phyloP scores from a whole-genome alignment of 1,139 yeast genomes.

The Candida sojae region DNA sequence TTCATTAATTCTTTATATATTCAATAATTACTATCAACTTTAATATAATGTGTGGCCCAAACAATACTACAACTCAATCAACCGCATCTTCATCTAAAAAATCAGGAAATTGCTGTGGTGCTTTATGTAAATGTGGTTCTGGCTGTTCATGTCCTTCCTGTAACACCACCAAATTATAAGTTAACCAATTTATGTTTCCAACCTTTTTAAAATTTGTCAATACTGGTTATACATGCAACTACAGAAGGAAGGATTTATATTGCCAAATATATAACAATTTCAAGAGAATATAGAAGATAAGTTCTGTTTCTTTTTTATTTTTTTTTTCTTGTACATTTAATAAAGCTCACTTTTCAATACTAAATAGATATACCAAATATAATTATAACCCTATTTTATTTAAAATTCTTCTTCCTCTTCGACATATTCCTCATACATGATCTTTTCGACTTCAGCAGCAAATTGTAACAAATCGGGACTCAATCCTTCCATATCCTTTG shows the following conservation, averaged over 20 bases:
- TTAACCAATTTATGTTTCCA: background rate
- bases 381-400: background rate
- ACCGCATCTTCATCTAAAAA: slow-evolving; percentile 13
- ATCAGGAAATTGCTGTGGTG: slow-evolving; percentile 31
- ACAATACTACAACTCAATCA: slow-evolving; percentile 16
- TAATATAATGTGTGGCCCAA: slow-evolving; percentile 25
- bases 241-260: no score
- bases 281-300: no score
- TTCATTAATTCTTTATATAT: background rate
- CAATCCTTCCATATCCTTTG: slow-evolving; percentile 6
- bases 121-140: slow-evolving; percentile 47
- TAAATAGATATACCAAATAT: background rate
- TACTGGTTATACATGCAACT: background rate
- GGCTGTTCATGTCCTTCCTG: slow-evolving; percentile 41
- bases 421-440: slow-evolving; percentile 6
- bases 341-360: background rate
- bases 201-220: background rate
- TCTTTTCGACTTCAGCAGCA: slow-evolving; percentile 5
- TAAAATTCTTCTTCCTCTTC: slow-evolving; percentile 6
- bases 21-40: background rate
- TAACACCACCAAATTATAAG: slow-evolving; percentile 43
- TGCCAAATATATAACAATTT: no score
- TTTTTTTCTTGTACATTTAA: no score
- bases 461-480: slow-evolving; percentile 4
- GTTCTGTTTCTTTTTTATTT: no score